A percentile compares a stretch with the other conserved stretches of the same genome.
phyloP scores from a whole-genome alignment of 805 yeast species.

The Wickerhamiella dianesei region DNA sequence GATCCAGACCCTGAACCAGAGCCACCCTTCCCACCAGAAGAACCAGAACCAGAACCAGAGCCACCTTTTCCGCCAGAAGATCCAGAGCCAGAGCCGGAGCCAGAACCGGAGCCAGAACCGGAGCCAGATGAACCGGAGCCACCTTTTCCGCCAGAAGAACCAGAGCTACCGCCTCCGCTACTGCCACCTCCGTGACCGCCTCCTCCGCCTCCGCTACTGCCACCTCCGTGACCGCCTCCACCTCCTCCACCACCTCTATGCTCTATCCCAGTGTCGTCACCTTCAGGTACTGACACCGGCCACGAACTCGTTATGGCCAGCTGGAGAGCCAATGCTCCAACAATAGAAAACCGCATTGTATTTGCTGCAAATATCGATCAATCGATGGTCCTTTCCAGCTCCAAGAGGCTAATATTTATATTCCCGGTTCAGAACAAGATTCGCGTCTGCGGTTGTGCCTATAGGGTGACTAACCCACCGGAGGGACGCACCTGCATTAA shows the following conservation, averaged over 20 bases:
- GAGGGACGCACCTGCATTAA: too few relatives aligned
- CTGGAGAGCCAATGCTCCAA: background rate
- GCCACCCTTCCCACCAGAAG: background rate
- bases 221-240: background rate
- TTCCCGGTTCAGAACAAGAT: too few relatives aligned
- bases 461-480: too few relatives aligned
- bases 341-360: background rate
- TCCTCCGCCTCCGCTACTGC: background rate
- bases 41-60: background rate
- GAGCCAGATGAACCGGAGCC: background rate
- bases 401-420: too few relatives aligned
- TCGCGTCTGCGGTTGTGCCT: too few relatives aligned
- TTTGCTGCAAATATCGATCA: too few relatives aligned
- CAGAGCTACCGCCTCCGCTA: background rate
- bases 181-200: background rate
- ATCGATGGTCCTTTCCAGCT: too few relatives aligned
- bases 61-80: background rate
- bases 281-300: background rate
- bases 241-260: background rate
- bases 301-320: background rate
- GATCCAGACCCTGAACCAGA: background rate
- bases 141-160: background rate
- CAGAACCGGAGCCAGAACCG: conserved; percentile 1
- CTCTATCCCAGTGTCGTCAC: background rate
- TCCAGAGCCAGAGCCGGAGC: background rate